Evolutionary conservation across 2,329 filamentous ascomycete genomes (phyloP), one percentile per base, ranked within the genome.

Genomic region (Ampelomyces quisqualis): DNA sequence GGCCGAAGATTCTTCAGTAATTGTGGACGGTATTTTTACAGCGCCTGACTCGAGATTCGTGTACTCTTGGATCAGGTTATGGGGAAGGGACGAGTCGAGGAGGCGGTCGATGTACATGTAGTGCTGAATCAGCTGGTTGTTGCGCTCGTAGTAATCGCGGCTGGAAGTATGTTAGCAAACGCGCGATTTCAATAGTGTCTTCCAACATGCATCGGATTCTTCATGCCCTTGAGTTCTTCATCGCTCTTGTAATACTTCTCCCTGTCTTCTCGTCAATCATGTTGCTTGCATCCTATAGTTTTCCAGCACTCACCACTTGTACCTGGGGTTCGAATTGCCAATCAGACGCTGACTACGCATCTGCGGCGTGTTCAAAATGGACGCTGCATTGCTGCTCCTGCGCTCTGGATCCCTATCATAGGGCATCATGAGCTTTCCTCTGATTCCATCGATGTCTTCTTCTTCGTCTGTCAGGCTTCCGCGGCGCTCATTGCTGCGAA

Each of bases 81-180:
- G 90, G 2, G 90, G 90, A n/a, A 95, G 80, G 20, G 88, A 90
- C 7, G 89, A 95, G 70, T 95, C 90, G 47, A 97, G 78, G 41
- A 97, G 75, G 37, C 85, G 81, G 70, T 96, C 91, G 57, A 96
- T 95, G 66, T 94, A 96, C 49, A 94, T 77, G 66, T 96, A 97
- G 65, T 95, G 86, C 66, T 93, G 87, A 44, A 97, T 82, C 29
- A 96, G 76, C 54, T 84, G 83, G 70, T 97, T 97, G 62, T 84
- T 91, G 29, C 88, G 82, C 73, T 94, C 85, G 62, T 97, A 95
- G 71, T 95, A 96, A 60, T 84, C 64, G 32, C 90, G 86, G 45
- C 81, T 85, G 49, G 19, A 21, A 5, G 4, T 5, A 22, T n/a
- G 33, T 57, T 47, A 52, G 42, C 45, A n/a, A 2, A 32, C 3